phyloP scores from a whole-genome alignment of 108 stramenopile species.

The Craspedostauros australis region DNA sequence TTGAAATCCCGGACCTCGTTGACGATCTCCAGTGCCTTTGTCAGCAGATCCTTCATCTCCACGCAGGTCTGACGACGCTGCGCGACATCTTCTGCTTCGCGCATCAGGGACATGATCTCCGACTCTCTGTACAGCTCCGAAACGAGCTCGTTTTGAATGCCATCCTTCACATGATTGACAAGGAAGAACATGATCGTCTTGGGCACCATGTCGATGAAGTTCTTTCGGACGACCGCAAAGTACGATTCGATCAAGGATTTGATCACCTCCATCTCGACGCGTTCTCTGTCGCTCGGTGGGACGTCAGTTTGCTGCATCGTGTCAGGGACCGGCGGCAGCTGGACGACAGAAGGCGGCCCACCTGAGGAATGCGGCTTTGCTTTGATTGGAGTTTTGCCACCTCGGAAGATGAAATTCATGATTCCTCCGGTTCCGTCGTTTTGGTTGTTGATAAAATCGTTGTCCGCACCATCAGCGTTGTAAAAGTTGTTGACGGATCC shows the following conservation, averaged over 20 bases:
- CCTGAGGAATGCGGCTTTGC: constrained; percentile 12
- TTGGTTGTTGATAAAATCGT: constrained; percentile 24
- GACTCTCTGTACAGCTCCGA: constrained; percentile 88
- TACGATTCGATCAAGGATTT: constrained; percentile 92
- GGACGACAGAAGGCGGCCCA: constrained; percentile 78
- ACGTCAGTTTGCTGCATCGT: constrained; percentile 89
- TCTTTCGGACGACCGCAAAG: constrained; percentile 95
- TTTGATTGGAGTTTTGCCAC: constrained; percentile 31
- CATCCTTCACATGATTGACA: constrained; percentile 92
- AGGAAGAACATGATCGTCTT: constrained; percentile 99
- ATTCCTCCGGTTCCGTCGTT: constrained; percentile 54
- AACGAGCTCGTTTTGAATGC: constrained; percentile 94
- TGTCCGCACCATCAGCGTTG: constrained; percentile 33
- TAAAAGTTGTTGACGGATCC: constrained; percentile 46
- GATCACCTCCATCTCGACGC: constrained; percentile 93
- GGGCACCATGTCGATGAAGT: constrained; percentile 95
- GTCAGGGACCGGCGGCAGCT: constrained; percentile 89
- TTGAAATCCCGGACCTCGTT: constrained; percentile 95
- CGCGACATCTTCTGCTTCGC: constrained; percentile 89
- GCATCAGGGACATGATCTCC: constrained; percentile 71
- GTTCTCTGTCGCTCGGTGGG: constrained; percentile 84
- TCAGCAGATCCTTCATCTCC: constrained; percentile 90
- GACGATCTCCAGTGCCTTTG: constrained; percentile 91
- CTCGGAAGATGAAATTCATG: constrained; percentile 91
- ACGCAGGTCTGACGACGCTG: constrained; percentile 76